These are phyloP conservation scores for Aschersonia sp. DNA, from an alignment of 2,329 filamentous ascomycete species.

Conservation along the genomic window DNA sequence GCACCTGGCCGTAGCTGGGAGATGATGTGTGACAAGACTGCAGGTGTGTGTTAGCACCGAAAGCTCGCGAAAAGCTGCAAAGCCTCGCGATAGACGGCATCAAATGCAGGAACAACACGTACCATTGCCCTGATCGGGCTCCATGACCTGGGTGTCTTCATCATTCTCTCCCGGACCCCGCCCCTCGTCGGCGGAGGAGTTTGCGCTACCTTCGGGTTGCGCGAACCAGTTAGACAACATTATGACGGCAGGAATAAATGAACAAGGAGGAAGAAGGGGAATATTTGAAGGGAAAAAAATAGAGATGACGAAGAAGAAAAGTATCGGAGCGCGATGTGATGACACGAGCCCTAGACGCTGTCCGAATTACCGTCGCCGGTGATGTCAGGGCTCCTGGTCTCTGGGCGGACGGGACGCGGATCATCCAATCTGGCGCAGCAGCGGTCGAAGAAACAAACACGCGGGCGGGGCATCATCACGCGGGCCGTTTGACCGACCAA, in stretches of 20 bases:
- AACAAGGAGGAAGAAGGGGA: slow-evolving; percentile 3
- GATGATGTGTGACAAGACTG: slow-evolving; percentile 93
- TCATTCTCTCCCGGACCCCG: slow-evolving; percentile 23
- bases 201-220: slow-evolving; percentile 27
- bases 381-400: background rate
- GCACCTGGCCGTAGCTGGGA: slow-evolving; percentile 91
- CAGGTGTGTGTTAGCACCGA: background rate
- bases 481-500: background rate
- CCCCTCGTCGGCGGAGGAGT: slow-evolving; percentile 43
- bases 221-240: slow-evolving; percentile 30
- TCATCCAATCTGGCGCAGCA: background rate
- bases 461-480: background rate
- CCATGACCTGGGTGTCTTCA: slow-evolving; percentile 71
- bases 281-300: background rate
- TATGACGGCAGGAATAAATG: slow-evolving; percentile 6
- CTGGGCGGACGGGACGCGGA: background rate
- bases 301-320: background rate
- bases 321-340: too few relatives aligned
- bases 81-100: background rate
- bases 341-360: too few relatives aligned
- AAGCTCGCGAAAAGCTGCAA: background rate
- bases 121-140: slow-evolving; percentile 92
- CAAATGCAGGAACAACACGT: slow-evolving; percentile 16
- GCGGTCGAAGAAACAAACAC: background rate
- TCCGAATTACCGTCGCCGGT: background rate